These are phyloP conservation scores for Epicoccum sorghinum DNA, from an alignment of 2,329 filamentous ascomycete species.

Conservation along the genomic window DNA sequence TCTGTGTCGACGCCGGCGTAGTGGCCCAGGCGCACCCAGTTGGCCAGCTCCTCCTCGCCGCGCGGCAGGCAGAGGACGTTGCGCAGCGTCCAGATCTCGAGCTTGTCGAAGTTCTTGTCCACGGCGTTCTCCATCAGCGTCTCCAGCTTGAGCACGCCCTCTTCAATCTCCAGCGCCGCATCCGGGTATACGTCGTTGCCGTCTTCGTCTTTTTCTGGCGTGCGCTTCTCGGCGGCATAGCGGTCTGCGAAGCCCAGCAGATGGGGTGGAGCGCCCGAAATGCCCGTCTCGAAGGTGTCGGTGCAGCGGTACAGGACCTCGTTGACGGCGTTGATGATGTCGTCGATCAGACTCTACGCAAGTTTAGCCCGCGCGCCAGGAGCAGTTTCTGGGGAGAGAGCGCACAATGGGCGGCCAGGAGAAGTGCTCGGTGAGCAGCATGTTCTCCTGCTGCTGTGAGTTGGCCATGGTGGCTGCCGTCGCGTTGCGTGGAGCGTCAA, in stretches of 20 bases:
- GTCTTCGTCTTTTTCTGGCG: conserved; percentile 51
- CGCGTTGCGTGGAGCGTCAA: not conserved
- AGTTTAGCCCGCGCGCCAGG: not conserved
- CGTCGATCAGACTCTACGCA: conserved; percentile 74
- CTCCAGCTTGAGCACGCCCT: conserved; percentile 65
- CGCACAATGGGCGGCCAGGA: conserved; percentile 89
- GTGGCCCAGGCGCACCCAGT: conserved; percentile 82
- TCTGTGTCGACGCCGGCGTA: conserved; percentile 67
- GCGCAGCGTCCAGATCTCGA: conserved; percentile 80
- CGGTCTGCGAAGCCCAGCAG: conserved; percentile 76
- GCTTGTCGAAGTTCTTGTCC: conserved; percentile 58
- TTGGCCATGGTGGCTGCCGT: conserved; percentile 46
- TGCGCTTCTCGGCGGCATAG: conserved; percentile 53
- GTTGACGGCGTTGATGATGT: conserved; percentile 97
- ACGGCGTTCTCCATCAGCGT: conserved; percentile 57
- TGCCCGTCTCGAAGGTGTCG: conserved; percentile 82
- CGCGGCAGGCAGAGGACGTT: conserved; percentile 66
- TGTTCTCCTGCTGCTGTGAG: conserved; percentile 54
- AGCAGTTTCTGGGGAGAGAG: not conserved
- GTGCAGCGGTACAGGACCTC: conserved; percentile 89
- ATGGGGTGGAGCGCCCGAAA: conserved; percentile 74
- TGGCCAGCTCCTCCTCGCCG: conserved; percentile 62
- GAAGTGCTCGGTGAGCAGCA: conserved; percentile 91
- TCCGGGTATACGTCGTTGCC: conserved; percentile 54
- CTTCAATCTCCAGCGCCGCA: conserved; percentile 76